Conservation (phyloP, 345 rosid genomes). For the Rhizophora mangle region DNA sequence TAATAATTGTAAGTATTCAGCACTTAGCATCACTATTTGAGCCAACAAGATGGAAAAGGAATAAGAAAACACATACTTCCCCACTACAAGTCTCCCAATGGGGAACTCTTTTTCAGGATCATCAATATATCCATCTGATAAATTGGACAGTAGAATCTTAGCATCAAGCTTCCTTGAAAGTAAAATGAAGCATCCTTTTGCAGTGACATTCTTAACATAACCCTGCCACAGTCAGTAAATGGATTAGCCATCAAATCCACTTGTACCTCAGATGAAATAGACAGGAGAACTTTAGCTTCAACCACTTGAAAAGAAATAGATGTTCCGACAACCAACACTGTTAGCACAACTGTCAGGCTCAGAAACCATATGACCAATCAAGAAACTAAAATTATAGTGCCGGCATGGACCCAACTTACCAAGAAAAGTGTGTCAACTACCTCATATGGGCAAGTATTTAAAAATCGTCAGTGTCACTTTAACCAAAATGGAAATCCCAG, state of each 20-base stretch:
- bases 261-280: background rate
- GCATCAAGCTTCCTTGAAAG: conserved; percentile 90
- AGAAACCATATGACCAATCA: background rate
- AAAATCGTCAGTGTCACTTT: no score
- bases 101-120: conserved; percentile 78
- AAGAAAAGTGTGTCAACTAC: no score
- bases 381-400: background rate
- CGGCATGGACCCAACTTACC: no score
- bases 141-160: conserved; percentile 68
- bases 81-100: conserved; percentile 76
- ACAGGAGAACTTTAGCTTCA: background rate
- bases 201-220: conserved; percentile 71
- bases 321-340: background rate
- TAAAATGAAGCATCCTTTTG: conserved; percentile 85
- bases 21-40: conserved; percentile 5
- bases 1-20: conserved; percentile 23
- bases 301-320: background rate
- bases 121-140: conserved; percentile 67
- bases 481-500: no score
- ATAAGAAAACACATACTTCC: conserved; percentile 49
- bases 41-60: conserved; percentile 10
- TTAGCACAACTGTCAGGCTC: background rate
- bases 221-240: conserved; percentile 50
- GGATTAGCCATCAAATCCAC: background rate
- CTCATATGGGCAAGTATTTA: no score